These are phyloP conservation scores for Candida easanensis DNA, from an alignment of 805 yeast species.

Conservation along the genomic window DNA sequence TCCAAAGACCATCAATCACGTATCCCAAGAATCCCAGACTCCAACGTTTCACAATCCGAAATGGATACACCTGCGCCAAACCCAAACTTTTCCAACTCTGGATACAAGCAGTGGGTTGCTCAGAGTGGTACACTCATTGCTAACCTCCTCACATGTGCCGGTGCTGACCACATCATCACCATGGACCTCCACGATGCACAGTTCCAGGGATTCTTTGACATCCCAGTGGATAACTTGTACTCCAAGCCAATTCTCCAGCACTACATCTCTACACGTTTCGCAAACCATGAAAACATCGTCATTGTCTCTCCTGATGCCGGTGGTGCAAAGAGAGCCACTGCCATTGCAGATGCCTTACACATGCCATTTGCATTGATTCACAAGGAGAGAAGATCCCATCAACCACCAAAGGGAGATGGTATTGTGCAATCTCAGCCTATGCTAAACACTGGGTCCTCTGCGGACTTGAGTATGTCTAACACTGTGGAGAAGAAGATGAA, in stretches of 20 bases:
- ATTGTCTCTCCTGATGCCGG: constrained; percentile 98
- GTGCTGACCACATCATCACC: constrained; percentile 94
- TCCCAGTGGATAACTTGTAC: constrained; percentile 92
- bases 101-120: constrained; percentile 92
- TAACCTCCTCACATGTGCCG: constrained; percentile 81
- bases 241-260: constrained; percentile 85
- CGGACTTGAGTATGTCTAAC: constrained; percentile 9
- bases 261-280: constrained; percentile 74
- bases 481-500: constrained; percentile 23
- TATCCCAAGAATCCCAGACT: constrained; percentile 35
- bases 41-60: constrained; percentile 9
- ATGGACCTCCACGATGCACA: constrained; percentile 99
- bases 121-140: constrained; percentile 94
- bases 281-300: constrained; percentile 79
- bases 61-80: constrained; percentile 12
- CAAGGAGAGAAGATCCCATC: constrained; percentile 73
- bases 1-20: constrained; percentile 5
- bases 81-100: constrained; percentile 45
- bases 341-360: constrained; percentile 86
- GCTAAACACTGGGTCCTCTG: constrained; percentile 1
- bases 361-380: constrained; percentile 93
- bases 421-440: constrained; percentile 16
- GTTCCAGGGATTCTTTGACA: constrained; percentile 95
- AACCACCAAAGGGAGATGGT: constrained; percentile 28
- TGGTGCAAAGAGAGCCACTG: constrained; percentile 96